Percentiles rank a stretch among this genome's conserved stretches.
Evolutionary conservation across 2,329 filamentous ascomycete genomes (phyloP).

Genomic region (Calonectria multiphialidica): DNA sequence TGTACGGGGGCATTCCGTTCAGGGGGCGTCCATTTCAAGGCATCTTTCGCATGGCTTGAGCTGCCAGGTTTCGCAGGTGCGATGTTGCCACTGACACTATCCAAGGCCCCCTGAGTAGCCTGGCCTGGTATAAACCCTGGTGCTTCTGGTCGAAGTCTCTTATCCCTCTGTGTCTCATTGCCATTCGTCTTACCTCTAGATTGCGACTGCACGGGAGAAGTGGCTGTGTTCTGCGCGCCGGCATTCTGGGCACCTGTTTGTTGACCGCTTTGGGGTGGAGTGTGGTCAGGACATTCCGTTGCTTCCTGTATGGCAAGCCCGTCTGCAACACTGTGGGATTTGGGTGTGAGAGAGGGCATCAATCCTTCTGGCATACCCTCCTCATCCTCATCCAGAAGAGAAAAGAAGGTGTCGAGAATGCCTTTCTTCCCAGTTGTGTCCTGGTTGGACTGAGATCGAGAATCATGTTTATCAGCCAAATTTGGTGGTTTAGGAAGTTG

Average conservation of each 20-base stretch:
- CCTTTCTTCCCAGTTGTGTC: not conserved
- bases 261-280: not conserved
- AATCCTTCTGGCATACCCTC: conserved; percentile 10
- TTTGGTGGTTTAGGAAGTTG: not conserved
- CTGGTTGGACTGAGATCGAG: not conserved
- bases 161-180: not conserved
- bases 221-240: not conserved
- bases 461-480: not conserved
- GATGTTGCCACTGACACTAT: not conserved
- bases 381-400: conserved; percentile 22
- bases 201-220: not conserved
- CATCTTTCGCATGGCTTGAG: not conserved
- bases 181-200: conserved; percentile 26
- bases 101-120: not conserved
- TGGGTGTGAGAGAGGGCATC: not conserved
- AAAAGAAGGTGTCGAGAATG: conserved; percentile 37
- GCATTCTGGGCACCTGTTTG: not conserved
- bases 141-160: conserved; percentile 35
- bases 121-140: conserved; percentile 26
- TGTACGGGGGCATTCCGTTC: not conserved
- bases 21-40: not conserved
- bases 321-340: not conserved
- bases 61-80: not conserved
- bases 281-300: not conserved
- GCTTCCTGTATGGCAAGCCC: not conserved